Percentiles rank a stretch among this genome's conserved stretches.
These are phyloP conservation scores for Dichotomocladium elegans DNA, from an alignment of 371 early-diverging fungal genomes.

Conservation along the genomic window DNA sequence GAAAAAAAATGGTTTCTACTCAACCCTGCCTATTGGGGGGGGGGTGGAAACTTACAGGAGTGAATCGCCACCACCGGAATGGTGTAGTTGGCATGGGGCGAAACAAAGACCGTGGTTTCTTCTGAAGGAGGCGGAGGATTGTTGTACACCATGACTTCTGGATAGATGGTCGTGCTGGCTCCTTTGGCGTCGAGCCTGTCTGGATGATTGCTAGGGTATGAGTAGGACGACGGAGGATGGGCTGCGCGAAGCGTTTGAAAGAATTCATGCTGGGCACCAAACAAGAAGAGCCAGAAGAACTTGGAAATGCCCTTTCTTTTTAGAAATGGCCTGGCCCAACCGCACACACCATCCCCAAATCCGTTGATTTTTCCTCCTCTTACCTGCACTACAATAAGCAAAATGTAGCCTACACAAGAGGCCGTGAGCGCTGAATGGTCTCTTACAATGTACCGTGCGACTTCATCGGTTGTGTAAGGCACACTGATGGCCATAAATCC, in stretches of 20 bases:
- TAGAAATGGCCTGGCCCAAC: too few relatives aligned
- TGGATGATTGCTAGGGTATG: conserved; percentile 4
- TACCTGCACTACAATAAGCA: conserved; percentile 29
- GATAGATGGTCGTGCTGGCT: too few relatives aligned
- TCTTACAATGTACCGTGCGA: conserved; percentile 14
- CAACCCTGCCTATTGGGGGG: not conserved
- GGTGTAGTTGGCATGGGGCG: conserved; percentile 27
- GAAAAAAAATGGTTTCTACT: not conserved
- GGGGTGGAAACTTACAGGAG: conserved; percentile 22
- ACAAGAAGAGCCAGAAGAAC: conserved; percentile 33
- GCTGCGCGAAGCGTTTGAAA: not conserved
- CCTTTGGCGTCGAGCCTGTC: too few relatives aligned
- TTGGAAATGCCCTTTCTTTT: not conserved
- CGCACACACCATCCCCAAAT: not conserved
- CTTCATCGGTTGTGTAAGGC: conserved; percentile 27
- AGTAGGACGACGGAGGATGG: not conserved
- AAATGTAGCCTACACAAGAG: conserved; percentile 27
- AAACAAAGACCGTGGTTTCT: conserved; percentile 25
- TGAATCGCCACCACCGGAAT: conserved; percentile 40
- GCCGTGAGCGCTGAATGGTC: conserved; percentile 14
- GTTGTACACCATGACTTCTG: conserved; percentile 5
- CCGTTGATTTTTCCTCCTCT: not conserved
- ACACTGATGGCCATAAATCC: conserved; percentile 29
- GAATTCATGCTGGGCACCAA: conserved; percentile 28
- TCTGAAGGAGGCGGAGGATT: conserved; percentile 3